Evolutionary conservation across 78 protist genomes (phyloP).

Genomic region (Capsaspora owczarzaki): DNA sequence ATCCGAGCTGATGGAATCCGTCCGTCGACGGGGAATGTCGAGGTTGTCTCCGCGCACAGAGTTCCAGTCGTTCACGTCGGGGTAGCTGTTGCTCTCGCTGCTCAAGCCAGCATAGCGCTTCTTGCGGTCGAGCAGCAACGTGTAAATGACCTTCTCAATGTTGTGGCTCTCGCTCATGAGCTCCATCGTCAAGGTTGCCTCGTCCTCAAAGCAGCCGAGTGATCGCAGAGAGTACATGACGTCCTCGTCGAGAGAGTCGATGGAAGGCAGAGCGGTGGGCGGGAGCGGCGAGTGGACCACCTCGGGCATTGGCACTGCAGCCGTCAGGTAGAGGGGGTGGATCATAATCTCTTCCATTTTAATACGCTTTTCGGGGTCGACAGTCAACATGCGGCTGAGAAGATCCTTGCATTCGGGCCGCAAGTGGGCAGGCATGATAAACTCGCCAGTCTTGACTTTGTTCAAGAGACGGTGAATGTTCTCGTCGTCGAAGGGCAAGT

Average conservation of each 20-base stretch:
- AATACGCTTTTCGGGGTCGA: background rate
- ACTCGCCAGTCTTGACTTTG: background rate
- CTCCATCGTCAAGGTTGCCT: background rate
- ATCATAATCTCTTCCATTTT: background rate
- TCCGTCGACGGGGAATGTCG: too few species aligned
- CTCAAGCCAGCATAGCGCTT: too few species aligned
- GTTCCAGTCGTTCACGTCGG: too few species aligned
- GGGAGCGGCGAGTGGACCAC: background rate
- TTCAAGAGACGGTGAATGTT: constrained; percentile 35
- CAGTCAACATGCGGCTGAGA: background rate
- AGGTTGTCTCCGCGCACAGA: too few species aligned
- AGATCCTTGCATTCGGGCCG: background rate
- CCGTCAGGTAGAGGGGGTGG: background rate
- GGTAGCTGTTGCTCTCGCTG: too few species aligned
- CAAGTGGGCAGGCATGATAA: background rate
- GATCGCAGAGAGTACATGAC: background rate
- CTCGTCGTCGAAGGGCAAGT: constrained; percentile 95
- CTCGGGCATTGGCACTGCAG: background rate
- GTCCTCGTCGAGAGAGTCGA: background rate
- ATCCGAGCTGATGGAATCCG: too few species aligned
- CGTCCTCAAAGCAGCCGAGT: background rate
- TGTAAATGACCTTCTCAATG: background rate
- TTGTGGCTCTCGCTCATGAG: background rate
- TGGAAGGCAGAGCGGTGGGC: background rate
- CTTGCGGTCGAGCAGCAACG: background rate